phyloP scores from a whole-genome alignment of 2,329 filamentous ascomycete genomes.

The Blastomyces emzantsi region DNA sequence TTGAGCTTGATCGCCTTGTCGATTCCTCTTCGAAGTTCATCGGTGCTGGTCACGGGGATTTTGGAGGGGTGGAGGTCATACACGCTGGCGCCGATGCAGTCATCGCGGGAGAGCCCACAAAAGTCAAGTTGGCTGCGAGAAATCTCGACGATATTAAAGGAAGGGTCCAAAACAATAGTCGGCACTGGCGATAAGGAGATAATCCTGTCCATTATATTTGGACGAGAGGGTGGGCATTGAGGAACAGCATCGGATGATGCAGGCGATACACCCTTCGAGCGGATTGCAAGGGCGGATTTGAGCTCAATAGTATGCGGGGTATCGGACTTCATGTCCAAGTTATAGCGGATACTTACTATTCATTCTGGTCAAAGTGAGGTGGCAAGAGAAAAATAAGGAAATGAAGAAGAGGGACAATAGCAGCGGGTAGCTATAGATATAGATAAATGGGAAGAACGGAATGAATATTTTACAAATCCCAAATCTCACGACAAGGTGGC shows the following conservation, averaged over 20 bases:
- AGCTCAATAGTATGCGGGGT: neutral
- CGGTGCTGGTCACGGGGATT: constrained; percentile 30
- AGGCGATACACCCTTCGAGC: neutral
- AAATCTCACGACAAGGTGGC: neutral
- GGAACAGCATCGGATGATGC: neutral
- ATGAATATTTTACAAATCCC: too few species aligned
- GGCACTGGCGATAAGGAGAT: constrained; percentile 28
- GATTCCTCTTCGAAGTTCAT: constrained; percentile 31
- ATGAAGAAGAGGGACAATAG: neutral
- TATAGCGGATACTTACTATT: neutral
- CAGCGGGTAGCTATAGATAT: neutral
- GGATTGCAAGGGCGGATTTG: neutral
- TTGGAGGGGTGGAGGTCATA: constrained; percentile 31
- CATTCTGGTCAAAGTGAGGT: neutral
- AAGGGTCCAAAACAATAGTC: constrained; percentile 32
- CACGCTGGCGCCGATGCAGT: constrained; percentile 31
- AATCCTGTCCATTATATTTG: constrained; percentile 18
- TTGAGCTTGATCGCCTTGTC: constrained; percentile 30
- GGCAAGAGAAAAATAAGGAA: neutral
- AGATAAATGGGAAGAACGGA: neutral
- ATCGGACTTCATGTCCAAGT: neutral
- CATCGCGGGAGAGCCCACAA: constrained; percentile 26
- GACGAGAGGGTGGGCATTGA: neutral
- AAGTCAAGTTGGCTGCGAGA: constrained; percentile 37
- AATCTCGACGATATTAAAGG: constrained; percentile 32